Evolutionary conservation across 768 basidiomycete genomes (phyloP).

Genomic region (Lactarius sanguifluus): DNA sequence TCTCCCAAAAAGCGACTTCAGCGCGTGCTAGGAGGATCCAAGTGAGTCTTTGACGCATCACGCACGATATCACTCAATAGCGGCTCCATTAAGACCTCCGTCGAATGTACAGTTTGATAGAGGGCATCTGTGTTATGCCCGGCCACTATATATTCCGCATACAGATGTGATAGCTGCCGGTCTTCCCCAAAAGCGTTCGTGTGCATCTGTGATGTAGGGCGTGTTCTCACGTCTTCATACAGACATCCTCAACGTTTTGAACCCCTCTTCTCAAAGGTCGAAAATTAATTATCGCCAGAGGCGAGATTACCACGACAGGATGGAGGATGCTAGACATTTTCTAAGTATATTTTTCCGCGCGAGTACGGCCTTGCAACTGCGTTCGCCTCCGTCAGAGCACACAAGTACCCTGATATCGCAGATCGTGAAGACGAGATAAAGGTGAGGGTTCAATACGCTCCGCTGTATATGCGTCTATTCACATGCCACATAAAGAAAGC

Average conservation of each 20-base stretch:
- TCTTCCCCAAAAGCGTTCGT: conserved; percentile 65
- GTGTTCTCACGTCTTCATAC: conserved; percentile 1
- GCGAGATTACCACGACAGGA: conserved; percentile 48
- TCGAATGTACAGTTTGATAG: conserved; percentile 55
- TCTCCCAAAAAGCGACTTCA: conserved; percentile 15
- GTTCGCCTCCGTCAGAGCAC: conserved; percentile 42
- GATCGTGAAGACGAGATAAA: conserved; percentile 71
- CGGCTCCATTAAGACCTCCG: conserved; percentile 42
- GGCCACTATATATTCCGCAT: conserved; percentile 54
- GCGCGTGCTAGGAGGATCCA: not conserved
- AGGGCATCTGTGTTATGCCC: conserved; percentile 64
- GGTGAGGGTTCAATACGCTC: conserved; percentile 39
- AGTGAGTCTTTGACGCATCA: conserved; percentile 8
- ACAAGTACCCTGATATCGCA: conserved; percentile 49
- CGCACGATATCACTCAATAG: conserved; percentile 5
- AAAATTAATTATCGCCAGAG: conserved; percentile 33
- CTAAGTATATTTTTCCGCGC: conserved; percentile 84
- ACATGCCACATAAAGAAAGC: conserved; percentile 34
- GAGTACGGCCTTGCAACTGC: conserved; percentile 68
- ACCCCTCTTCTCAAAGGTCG: conserved; percentile 44
- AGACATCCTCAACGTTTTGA: conserved; percentile 69
- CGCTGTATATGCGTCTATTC: conserved; percentile 4
- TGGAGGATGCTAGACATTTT: conserved; percentile 57
- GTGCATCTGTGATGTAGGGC: not conserved
- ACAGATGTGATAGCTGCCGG: conserved; percentile 56